Evolutionary conservation across 164 flowering plant genomes (phyloP), one percentile per base, ranked within the genome.

Genomic region (Liquidambar formosana): DNA sequence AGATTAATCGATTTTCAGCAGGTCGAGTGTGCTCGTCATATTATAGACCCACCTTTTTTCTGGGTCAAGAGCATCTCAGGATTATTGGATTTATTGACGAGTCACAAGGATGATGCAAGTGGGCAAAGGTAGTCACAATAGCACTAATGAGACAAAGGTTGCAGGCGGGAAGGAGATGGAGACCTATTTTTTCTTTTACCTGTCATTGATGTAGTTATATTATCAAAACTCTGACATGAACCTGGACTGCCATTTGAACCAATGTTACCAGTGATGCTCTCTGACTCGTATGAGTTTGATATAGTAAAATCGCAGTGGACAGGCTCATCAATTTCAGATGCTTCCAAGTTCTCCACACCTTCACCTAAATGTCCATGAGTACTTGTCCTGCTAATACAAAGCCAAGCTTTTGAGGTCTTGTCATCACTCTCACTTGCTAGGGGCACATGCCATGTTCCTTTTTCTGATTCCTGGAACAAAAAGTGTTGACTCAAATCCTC

Each of bases 401-500:
- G 85, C 97, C 95, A 92, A 13, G 70, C 78, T 76, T 83, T 77
- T 26, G 60, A 73, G 18, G 81, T 65, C 73, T 82, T 89, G 25
- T 77, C 79, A 26, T 25, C 69, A 58, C 61, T 64, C 44, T 80
- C 81, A 9, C 71, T 76, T 21, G 78, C 76, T 18, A 89, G 15
- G 8, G 97, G 97, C 25, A 90, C 82, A 63, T 93, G 96, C 97
- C 97, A 93, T 19, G 85, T 78, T 63, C 97, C 95, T 16, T 82
- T 84, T 58, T 73, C 92, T 28, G 92, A 90, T 77, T 92, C 97
- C 95, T 92, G 83, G 38, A 81, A 76, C 27, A 62, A 11, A 60
- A 4, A 43, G 9, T 22, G 14, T 19, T 22, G 45, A 10, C 10
- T 58, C 26, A 26, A 22, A 13, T 27, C 26, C 16, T 38, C 3